These are phyloP conservation scores for Malus asiatica DNA, from an alignment of 306 rosid species.

Conservation along the genomic window DNA sequence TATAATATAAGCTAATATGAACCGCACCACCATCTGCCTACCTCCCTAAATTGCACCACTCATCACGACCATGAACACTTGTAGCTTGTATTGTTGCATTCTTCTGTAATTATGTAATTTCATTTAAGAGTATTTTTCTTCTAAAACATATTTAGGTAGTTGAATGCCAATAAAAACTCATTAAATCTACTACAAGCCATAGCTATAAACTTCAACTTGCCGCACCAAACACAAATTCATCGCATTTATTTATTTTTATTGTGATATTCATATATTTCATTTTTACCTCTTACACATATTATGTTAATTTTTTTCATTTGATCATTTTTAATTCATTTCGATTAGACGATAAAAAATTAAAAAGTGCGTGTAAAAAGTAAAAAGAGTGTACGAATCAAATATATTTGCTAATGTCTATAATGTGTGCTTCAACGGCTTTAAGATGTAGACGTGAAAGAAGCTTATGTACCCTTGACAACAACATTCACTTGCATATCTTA, in stretches of 20 bases:
- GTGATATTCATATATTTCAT: rapidly evolving
- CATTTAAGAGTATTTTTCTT: too few species aligned
- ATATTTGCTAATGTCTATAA: background rate
- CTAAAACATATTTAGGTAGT: background rate
- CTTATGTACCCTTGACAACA: background rate
- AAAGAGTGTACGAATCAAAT: too few species aligned
- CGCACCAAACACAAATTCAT: background rate
- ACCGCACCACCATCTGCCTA: too few species aligned
- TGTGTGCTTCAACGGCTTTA: background rate
- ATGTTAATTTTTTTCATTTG: too few species aligned
- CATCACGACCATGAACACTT: background rate
- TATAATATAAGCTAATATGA: too few species aligned
- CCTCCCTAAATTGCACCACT: background rate
- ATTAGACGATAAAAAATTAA: rapidly evolving
- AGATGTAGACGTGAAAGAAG: slow-evolving; percentile 6
- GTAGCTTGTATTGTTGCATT: background rate
- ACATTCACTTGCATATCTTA: slow-evolving; percentile 13
- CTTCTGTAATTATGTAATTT: too few species aligned
- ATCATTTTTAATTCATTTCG: too few species aligned
- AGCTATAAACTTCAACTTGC: background rate
- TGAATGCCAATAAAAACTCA: background rate
- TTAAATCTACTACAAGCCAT: background rate
- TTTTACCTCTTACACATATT: too few species aligned
- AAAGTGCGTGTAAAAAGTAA: too few species aligned
- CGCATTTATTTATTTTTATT: too few species aligned